Conservation (phyloP, 1,284 basidiomycete genomes). For the Ceratobasidium papillatum region DNA sequence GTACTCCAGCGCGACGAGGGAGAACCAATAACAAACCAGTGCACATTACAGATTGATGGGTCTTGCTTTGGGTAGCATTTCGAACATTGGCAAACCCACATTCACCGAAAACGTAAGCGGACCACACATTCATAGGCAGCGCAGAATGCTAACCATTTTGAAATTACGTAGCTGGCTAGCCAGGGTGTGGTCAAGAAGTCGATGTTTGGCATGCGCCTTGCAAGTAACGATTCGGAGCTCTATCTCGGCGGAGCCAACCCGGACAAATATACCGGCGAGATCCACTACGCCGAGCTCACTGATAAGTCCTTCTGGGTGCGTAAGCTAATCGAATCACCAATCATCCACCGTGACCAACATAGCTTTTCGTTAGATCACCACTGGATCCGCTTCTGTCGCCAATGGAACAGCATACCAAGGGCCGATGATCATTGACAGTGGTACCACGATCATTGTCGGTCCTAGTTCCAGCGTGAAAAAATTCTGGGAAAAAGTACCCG, state of each 20-base stretch:
- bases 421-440: conserved; percentile 51
- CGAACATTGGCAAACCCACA: conserved; percentile 36
- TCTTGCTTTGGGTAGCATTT: conserved; percentile 45
- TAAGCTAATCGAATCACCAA: neutral
- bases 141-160: no score
- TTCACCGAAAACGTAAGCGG: conserved; percentile 35
- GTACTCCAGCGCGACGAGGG: neutral
- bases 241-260: conserved; percentile 63
- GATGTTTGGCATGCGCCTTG: conserved; percentile 67
- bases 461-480: conserved; percentile 47
- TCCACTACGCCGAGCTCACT: conserved; percentile 45
- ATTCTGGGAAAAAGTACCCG: conserved; percentile 40
- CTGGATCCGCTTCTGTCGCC: neutral
- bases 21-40: neutral
- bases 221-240: conserved; percentile 62
- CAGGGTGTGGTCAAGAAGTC: conserved; percentile 53
- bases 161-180: conserved; percentile 15
- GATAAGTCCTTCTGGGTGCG: neutral
- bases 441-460: conserved; percentile 54
- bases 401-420: neutral
- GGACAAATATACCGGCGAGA: conserved; percentile 52
- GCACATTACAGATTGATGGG: conserved; percentile 42
- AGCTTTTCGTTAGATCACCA: neutral
- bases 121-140: no score
- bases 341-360: neutral